phyloP scores from a whole-genome alignment of 2,329 filamentous ascomycete species.

The Helicocarpus griseus region DNA sequence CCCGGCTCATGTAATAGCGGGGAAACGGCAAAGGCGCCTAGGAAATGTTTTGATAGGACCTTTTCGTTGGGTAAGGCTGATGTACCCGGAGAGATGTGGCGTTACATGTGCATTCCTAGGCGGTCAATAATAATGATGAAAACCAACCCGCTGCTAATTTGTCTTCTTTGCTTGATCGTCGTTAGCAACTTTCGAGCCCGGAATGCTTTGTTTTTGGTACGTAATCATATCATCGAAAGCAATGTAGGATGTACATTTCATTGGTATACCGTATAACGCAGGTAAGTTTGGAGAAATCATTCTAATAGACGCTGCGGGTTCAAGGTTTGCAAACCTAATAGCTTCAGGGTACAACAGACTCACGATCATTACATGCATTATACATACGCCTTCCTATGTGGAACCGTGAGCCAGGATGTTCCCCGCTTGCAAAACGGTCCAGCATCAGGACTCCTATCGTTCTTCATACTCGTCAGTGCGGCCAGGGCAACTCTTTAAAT shows the following conservation, averaged over 20 bases:
- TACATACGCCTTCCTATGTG: constrained; percentile 4
- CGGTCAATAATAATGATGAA: constrained; percentile 3
- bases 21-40: constrained; percentile 4
- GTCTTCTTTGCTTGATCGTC: background rate
- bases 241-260: background rate
- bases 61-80: constrained; percentile 4
- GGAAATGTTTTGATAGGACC: background rate
- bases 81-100: background rate
- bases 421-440: constrained; percentile 1
- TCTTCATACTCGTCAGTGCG: constrained; percentile 1
- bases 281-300: background rate
- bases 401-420: constrained; percentile 2
- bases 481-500: background rate
- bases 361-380: constrained; percentile 3
- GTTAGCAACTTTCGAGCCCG: background rate
- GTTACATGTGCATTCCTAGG: background rate
- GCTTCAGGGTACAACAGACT: background rate
- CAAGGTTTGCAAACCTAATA: background rate
- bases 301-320: background rate
- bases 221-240: background rate
- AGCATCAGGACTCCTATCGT: background rate
- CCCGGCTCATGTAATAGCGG: background rate
- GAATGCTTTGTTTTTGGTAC: background rate
- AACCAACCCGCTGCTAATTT: background rate
- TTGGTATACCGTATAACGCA: background rate